Conservation (phyloP, 371 early-diverging fungal genomes). For the Parasitella parasitica region DNA sequence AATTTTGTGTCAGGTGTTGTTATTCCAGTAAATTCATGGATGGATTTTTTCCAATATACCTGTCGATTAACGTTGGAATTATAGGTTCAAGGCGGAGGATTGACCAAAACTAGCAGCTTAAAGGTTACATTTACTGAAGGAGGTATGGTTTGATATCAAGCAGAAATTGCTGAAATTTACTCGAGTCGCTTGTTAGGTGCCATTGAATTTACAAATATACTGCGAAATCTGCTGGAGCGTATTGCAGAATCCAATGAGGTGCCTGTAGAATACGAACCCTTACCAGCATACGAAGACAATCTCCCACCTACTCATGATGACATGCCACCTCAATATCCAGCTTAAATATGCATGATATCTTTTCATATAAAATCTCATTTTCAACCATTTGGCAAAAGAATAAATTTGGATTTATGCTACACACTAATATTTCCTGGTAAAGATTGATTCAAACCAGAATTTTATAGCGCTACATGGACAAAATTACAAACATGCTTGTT, state of each 20-base stretch:
- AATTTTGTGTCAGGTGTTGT: conserved; percentile 48
- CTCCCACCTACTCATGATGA: conserved; percentile 2
- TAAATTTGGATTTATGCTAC: too few species aligned
- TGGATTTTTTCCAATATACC: not conserved
- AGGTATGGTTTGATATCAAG: conserved; percentile 19
- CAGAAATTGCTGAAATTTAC: not conserved
- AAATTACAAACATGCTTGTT: too few species aligned
- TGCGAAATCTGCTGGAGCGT: conserved; percentile 38
- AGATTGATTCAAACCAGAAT: too few species aligned
- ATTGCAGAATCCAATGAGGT: conserved; percentile 38
- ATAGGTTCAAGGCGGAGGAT: conserved; percentile 52
- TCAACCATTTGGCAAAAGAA: too few species aligned
- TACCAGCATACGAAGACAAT: conserved; percentile 32
- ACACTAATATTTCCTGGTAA: too few species aligned
- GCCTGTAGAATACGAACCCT: conserved; percentile 38
- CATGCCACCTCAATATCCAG: conserved; percentile 13
- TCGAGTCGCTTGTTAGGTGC: conserved; percentile 28
- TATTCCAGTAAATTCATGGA: conserved; percentile 33
- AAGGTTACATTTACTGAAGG: conserved; percentile 53
- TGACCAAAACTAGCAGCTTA: conserved; percentile 32
- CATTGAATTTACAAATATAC: conserved; percentile 49
- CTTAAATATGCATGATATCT: too few species aligned
- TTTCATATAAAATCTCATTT: too few species aligned
- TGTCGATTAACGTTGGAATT: not conserved
- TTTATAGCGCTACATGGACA: too few species aligned